A percentile compares a stretch with the other conserved stretches of the same genome.
Evolutionary conservation across 2,329 filamentous ascomycete species (phyloP).

Genomic region (Neofusicoccum laricinum): DNA sequence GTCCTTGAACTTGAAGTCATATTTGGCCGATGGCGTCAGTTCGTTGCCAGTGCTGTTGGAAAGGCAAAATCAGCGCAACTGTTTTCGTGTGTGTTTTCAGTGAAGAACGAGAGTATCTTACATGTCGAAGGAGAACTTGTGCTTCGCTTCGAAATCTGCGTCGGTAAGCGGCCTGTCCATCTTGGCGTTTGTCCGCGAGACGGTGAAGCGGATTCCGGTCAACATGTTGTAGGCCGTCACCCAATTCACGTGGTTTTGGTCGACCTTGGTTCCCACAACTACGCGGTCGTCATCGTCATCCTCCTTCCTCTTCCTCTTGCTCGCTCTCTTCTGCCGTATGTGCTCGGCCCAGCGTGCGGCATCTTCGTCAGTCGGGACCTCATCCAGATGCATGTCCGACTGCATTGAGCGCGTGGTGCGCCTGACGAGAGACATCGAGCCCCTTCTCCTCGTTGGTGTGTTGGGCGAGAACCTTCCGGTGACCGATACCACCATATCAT

Average conservation of each 20-base stretch:
- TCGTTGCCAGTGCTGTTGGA: conserved; percentile 80
- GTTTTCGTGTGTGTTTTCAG: background rate
- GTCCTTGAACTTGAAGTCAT: conserved; percentile 99
- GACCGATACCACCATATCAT: conserved; percentile 61
- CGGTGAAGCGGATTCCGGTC: conserved; percentile 94
- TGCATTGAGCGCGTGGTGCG: conserved; percentile 81
- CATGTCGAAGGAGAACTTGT: conserved; percentile 99
- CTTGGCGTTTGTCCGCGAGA: conserved; percentile 95
- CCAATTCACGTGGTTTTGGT: conserved; percentile 96
- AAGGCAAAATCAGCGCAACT: background rate
- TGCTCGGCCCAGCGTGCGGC: conserved; percentile 89
- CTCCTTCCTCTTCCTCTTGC: conserved; percentile 77
- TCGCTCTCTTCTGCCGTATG: conserved; percentile 86
- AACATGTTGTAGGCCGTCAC: conserved; percentile 99
- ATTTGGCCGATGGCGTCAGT: conserved; percentile 94
- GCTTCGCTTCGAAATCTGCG: conserved; percentile 87
- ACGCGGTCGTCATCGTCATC: conserved; percentile 89
- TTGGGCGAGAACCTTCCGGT: conserved; percentile 81
- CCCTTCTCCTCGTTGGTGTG: conserved; percentile 63
- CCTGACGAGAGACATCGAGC: conserved; percentile 79
- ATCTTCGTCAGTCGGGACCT: conserved; percentile 83
- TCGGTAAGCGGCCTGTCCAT: conserved; percentile 86
- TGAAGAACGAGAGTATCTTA: conserved; percentile 46
- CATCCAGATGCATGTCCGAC: conserved; percentile 80
- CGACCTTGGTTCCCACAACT: conserved; percentile 93